Conservation (phyloP, 1,284 basidiomycete genomes). For the Trametes hirsuta region DNA sequence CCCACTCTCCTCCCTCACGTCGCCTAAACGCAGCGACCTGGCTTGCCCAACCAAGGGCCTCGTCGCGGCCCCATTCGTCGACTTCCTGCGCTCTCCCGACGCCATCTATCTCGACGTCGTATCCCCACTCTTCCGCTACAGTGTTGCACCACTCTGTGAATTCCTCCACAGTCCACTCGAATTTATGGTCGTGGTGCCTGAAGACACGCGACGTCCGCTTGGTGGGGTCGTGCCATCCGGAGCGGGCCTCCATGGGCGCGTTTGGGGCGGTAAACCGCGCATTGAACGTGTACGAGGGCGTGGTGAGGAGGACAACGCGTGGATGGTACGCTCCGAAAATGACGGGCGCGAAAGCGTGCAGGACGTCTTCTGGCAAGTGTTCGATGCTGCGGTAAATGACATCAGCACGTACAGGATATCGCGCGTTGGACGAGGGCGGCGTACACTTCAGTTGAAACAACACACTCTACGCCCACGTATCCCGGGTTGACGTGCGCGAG, state of each 20-base stretch:
- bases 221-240: slow-evolving; percentile 76
- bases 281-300: slow-evolving; percentile 91
- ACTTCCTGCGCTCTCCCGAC: slow-evolving; percentile 59
- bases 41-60: slow-evolving; percentile 66
- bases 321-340: slow-evolving; percentile 87
- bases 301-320: slow-evolving; percentile 80
- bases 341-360: slow-evolving; percentile 80
- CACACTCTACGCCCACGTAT: slow-evolving; percentile 79
- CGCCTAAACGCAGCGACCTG: slow-evolving; percentile 74
- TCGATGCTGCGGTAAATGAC: slow-evolving; percentile 70
- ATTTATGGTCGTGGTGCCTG: slow-evolving; percentile 88
- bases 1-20: slow-evolving; percentile 38
- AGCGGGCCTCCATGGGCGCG: slow-evolving; percentile 45
- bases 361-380: slow-evolving; percentile 73
- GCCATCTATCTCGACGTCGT: slow-evolving; percentile 57
- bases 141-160: slow-evolving; percentile 73
- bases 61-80: slow-evolving; percentile 74
- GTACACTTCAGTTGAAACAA: slow-evolving; percentile 87
- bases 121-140: slow-evolving; percentile 76
- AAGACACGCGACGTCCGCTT: slow-evolving; percentile 74
- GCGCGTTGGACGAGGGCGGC: slow-evolving; percentile 32
- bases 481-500: slow-evolving; percentile 77
- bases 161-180: slow-evolving; percentile 89
- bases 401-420: slow-evolving; percentile 1
- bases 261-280: slow-evolving; percentile 76